Percentiles rank a stretch among this genome's conserved stretches.
phyloP scores from a whole-genome alignment of 805 yeast genomes.

The Alloascoidea africana region DNA sequence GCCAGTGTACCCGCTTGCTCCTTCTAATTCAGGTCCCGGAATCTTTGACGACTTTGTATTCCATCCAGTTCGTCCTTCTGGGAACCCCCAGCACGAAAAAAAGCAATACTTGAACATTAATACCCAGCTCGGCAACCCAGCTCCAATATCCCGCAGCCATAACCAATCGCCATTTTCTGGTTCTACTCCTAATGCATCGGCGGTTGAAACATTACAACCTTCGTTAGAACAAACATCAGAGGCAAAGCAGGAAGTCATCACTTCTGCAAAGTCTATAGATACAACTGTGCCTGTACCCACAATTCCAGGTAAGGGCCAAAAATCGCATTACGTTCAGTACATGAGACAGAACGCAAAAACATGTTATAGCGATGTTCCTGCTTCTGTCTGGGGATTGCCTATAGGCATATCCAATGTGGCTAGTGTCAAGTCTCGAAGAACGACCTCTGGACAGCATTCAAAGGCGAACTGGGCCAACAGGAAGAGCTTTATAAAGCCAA shows the following conservation, averaged over 20 bases:
- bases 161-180: too few relatives aligned
- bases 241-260: not conserved
- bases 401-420: constrained; percentile 12
- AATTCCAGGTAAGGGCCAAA: constrained; percentile 1
- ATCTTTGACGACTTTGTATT: not conserved
- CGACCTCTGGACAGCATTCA: constrained; percentile 1
- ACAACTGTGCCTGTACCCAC: too few relatives aligned
- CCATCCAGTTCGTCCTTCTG: not conserved
- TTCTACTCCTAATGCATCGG: too few relatives aligned
- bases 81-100: too few relatives aligned
- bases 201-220: too few relatives aligned
- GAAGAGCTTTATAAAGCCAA: constrained; percentile 9
- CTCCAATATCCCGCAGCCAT: too few relatives aligned
- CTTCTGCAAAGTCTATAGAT: too few relatives aligned
- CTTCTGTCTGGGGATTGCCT: constrained; percentile 14
- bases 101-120: too few relatives aligned
- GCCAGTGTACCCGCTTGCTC: not conserved
- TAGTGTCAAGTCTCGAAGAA: constrained; percentile 1
- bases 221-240: too few relatives aligned
- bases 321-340: not conserved
- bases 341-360: not conserved
- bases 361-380: not conserved
- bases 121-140: too few relatives aligned
- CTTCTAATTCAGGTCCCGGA: not conserved
- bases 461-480: not conserved